Conservation (phyloP, 192 early-diverging fungal species). For the Backusella australiensis region DNA sequence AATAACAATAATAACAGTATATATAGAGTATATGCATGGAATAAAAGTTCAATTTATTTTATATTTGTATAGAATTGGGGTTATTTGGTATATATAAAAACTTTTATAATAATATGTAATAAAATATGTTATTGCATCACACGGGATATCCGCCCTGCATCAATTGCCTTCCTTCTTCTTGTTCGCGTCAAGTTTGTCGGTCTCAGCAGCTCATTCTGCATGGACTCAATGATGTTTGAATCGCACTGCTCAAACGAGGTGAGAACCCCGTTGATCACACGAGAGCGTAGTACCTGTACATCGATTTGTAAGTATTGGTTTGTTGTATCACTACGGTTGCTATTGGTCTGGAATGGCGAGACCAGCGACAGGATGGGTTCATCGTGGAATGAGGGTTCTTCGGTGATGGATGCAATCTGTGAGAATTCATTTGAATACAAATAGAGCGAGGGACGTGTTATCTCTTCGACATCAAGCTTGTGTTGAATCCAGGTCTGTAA, state of each 20-base stretch:
- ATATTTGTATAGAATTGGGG: too few relatives aligned
- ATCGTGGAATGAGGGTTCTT: constrained; percentile 16
- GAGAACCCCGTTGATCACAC: constrained; percentile 40
- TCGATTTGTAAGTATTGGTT: constrained; percentile 65
- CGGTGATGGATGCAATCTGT: constrained; percentile 24
- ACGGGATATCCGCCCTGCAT: not conserved
- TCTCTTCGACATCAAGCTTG: constrained; percentile 8
- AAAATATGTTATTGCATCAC: not conserved
- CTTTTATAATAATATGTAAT: not conserved
- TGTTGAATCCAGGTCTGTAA: constrained; percentile 31
- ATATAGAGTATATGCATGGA: not conserved
- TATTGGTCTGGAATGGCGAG: constrained; percentile 29
- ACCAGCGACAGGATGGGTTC: constrained; percentile 34
- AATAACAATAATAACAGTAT: not conserved
- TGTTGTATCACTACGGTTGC: constrained; percentile 28
- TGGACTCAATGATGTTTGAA: not conserved
- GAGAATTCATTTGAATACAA: constrained; percentile 31
- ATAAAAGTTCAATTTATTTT: too few relatives aligned
- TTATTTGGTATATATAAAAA: not conserved
- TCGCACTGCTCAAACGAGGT: not conserved
- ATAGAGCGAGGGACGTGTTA: constrained; percentile 31
- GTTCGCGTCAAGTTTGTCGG: not conserved
- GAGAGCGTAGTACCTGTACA: constrained; percentile 67
- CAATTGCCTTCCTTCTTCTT: not conserved
- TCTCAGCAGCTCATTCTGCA: not conserved